Evolutionary conservation across 495 filamentous ascomycete species (phyloP).

Genomic region (Tuber indicum): DNA sequence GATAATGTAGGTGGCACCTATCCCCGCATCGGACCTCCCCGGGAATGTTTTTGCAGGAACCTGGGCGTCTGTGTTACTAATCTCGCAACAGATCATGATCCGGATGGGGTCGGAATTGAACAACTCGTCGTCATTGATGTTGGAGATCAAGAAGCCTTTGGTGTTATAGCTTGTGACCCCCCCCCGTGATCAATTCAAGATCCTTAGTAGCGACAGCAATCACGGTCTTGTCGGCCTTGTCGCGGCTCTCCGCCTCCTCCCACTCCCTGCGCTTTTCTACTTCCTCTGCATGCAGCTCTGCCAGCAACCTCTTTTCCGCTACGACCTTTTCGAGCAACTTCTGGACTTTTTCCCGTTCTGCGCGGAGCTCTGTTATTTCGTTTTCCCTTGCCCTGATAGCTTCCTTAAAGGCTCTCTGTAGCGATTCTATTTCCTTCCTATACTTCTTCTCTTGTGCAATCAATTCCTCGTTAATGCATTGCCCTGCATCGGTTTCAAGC

Average conservation of each 20-base stretch:
- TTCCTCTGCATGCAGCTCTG: neutral
- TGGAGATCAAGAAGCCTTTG: too few relatives aligned
- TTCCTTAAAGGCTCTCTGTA: neutral
- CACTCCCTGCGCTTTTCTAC: too few relatives aligned
- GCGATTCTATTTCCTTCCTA: neutral
- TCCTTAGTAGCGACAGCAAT: neutral
- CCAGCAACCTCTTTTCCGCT: neutral
- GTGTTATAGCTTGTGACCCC: neutral
- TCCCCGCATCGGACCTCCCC: neutral
- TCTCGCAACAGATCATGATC: too few relatives aligned
- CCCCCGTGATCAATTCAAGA: neutral
- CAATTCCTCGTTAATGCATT: constrained; percentile 40
- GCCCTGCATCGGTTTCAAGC: constrained; percentile 43
- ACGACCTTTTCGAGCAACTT: neutral
- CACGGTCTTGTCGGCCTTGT: neutral
- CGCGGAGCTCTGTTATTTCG: neutral
- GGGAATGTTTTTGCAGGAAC: neutral
- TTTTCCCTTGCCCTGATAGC: too few relatives aligned
- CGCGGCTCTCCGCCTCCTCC: neutral
- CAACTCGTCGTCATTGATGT: too few relatives aligned
- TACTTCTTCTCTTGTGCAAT: constrained; percentile 14
- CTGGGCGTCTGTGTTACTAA: too few relatives aligned
- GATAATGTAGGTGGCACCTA: neutral
- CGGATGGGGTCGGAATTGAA: too few relatives aligned
- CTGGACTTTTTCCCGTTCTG: accelerated